Base-by-base conservation (phyloP, 1,284 basidiomycete species). In the Trametes hirsuta region DNA sequence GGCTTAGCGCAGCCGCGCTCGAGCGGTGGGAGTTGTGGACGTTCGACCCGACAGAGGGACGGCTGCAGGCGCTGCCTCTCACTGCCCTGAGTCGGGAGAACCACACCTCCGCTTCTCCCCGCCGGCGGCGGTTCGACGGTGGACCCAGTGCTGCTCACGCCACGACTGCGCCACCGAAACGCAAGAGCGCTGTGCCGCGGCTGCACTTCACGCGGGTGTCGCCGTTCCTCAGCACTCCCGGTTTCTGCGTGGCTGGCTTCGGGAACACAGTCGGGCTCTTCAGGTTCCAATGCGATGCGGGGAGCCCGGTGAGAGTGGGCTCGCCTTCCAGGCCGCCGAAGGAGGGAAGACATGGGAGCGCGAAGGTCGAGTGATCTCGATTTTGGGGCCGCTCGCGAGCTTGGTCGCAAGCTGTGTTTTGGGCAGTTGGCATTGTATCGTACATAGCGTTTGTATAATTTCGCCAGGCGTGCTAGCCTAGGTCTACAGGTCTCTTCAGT, bases 21-120 rank as follows among this genome's bases (percentile, higher is more conserved):
- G 88, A 92, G 62, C 78, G 91, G 57, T 93, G 91, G 91, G 90
- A 93, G 66, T 69, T 90, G 35, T 93, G 91, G 91, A 81, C 79
- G 40, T 88, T 89, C 68, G 87, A 93, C 67, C 83, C 84, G 4
- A 73, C 78, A 4, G 73, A 77, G 18, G 74, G 79, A 11, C 70
- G 72, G 30, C 59, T 87, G 51, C 81, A 81, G 55, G 79, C 78
- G 15, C 85, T 84, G 2, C 58, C 82, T 6, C 71, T 91, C 41
- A 77, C 80, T 2, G 72, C 79, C 37, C 72, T 91, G 21, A 68
- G 72, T 39, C 68, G 66, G 9, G 66, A 69, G 53, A 40, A 8
- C 30, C 22, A 44, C 42, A 21, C 64, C 61, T 21, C 59, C 50
- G 39, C 55, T 36, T 37, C 55, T 21, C 58, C 50, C 36, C 56